Conservation (phyloP, 305 asterid genomes). For the Solanum hybrid region DNA sequence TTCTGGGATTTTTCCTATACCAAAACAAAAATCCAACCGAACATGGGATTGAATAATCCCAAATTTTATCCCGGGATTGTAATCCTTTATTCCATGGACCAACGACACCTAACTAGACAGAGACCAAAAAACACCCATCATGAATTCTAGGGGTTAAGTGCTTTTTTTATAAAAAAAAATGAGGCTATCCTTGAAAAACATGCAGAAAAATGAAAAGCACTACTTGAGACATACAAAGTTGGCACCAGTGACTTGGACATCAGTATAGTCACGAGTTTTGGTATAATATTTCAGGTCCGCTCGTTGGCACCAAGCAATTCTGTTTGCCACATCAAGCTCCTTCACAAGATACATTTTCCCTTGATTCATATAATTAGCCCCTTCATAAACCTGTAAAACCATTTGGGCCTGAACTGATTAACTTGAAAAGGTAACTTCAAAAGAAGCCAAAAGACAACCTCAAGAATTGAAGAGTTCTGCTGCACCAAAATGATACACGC, state of each 20-base stretch:
- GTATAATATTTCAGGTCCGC: conserved; percentile 87
- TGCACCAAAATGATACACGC: background rate
- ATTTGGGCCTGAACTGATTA: conserved; percentile 1
- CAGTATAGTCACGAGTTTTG: conserved; percentile 80
- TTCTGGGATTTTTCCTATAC: background rate
- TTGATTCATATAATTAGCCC: conserved; percentile 94
- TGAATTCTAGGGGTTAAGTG: background rate
- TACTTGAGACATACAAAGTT: conserved; percentile 39
- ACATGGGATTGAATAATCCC: background rate
- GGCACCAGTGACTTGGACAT: conserved; percentile 67
- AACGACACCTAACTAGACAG: background rate
- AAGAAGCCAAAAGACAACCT: background rate
- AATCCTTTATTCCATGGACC: background rate
- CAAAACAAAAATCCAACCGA: background rate
- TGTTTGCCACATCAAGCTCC: conserved; percentile 61
- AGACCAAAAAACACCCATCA: background rate
- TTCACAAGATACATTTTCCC: conserved; percentile 82
- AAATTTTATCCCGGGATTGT: background rate
- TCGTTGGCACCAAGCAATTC: conserved; percentile 86
- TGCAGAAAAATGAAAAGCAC: background rate
- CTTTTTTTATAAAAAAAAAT: background rate
- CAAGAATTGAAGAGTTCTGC: background rate
- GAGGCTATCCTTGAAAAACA: background rate
- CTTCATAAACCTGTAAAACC: conserved; percentile 75
- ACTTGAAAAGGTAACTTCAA: background rate